Percentiles rank a stretch among this genome's conserved stretches.
phyloP scores from a whole-genome alignment of 2,329 filamentous ascomycete species.

The Aphanocladium album region DNA sequence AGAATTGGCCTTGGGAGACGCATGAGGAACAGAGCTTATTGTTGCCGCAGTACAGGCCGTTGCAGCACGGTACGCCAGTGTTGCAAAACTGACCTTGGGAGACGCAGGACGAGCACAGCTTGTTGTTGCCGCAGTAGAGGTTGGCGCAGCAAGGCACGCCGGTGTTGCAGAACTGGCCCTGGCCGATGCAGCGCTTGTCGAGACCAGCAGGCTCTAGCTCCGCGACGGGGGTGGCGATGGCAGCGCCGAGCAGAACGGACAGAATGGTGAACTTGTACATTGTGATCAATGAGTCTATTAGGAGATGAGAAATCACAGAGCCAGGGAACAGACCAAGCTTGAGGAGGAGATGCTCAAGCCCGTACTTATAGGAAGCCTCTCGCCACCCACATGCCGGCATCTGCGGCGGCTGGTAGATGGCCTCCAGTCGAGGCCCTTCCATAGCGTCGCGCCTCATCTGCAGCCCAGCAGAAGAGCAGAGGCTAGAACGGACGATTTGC shows the following conservation, averaged over 20 bases:
- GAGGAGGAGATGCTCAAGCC: too few relatives aligned
- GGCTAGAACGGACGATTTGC: background rate
- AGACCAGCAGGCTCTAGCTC: background rate
- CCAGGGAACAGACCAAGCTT: too few relatives aligned
- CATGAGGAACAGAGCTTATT: background rate
- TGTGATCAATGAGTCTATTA: background rate
- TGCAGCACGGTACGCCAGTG: conserved; percentile 13
- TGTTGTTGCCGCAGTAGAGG: background rate
- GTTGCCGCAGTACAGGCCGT: conserved; percentile 8
- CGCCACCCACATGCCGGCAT: background rate
- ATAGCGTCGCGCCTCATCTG: background rate
- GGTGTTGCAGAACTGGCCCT: conserved; percentile 3
- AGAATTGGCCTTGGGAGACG: background rate
- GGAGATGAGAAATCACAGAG: too few relatives aligned
- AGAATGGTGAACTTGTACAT: background rate
- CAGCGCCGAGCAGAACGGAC: background rate
- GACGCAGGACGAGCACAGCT: background rate
- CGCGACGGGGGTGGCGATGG: background rate
- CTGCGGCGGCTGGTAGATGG: background rate
- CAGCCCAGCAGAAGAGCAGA: background rate
- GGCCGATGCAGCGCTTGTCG: background rate
- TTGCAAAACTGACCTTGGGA: conserved; percentile 12
- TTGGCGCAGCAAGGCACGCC: conserved; percentile 2
- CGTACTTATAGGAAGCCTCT: background rate
- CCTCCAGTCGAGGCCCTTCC: background rate